Evolutionary conservation across 805 yeast species (phyloP), one percentile per base, ranked within the genome.

Genomic region (Kodamaea nitidulidarum): DNA sequence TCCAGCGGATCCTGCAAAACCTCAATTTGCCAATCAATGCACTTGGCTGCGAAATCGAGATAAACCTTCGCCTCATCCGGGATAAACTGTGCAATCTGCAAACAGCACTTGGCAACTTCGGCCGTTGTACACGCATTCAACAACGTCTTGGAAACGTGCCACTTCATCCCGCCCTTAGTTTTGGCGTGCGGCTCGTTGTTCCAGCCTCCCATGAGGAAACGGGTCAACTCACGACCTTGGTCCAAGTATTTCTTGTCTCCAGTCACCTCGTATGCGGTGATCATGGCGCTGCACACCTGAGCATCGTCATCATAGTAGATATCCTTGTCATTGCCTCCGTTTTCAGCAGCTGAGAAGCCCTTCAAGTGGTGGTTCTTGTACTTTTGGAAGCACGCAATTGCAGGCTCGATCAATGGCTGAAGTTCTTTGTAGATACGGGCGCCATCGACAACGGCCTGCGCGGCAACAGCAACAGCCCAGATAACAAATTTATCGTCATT

Each of bases 241-340:
- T 73, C 78, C 44, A 82, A 61, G 51, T 67, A 78, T 33, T 63
- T 61, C 47, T 61, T 61, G 45, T 80, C 74, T 1, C 73, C 75
- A 1, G 87, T 80, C 16, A 78, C 85, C 51, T 81, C 88, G 51
- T 77, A 81, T 2, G 85, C 84, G 2, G 79, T 71, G 41, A 83
- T 61, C 48, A 80, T 65, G 3, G 81, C 82, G 49, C 79, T 67
- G 11, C 84, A 81, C 10, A 81, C 77, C 54, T 82, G 90, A 2
- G 88, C 90, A 53, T 81, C 84, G 51, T 82, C 90, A 51, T 82
- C 88, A 45, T 78, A 78, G 56, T 81, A 81, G 29, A 82, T 76
- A 54, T 82, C 88, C 36, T 63, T 62, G 55, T 81, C 81, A 33
- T 74, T 80, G 15, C 73, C 72, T 38, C 65, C 66, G 51, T 79